phyloP scores from a whole-genome alignment of 2,329 filamentous ascomycete species.

The Paraphaeosphaeria sporulosa region DNA sequence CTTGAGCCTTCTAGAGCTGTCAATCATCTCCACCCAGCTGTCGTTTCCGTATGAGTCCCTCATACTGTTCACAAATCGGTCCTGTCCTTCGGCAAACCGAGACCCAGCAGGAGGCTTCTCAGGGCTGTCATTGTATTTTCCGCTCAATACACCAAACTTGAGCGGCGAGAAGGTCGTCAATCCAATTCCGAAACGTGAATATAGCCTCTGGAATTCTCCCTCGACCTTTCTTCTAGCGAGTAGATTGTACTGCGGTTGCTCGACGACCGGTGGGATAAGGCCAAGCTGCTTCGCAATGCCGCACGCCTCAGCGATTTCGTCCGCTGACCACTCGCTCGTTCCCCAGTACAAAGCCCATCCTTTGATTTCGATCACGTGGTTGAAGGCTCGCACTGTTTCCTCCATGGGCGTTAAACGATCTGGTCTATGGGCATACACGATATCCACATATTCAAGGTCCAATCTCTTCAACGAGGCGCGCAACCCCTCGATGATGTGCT shows the following conservation, averaged over 20 bases:
- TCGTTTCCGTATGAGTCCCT: conserved; percentile 56
- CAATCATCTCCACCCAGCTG: conserved; percentile 63
- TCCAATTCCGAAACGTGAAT: conserved; percentile 62
- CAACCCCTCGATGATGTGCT: conserved; percentile 74
- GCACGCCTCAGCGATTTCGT: conserved; percentile 67
- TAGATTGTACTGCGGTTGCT: conserved; percentile 66
- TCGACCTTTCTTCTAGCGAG: conserved; percentile 66
- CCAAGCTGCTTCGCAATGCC: conserved; percentile 67
- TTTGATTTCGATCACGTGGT: conserved; percentile 70
- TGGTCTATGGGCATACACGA: conserved; percentile 74
- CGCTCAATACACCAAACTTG: conserved; percentile 64
- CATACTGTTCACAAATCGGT: conserved; percentile 62
- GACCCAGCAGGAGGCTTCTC: conserved; percentile 65
- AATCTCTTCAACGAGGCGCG: conserved; percentile 67
- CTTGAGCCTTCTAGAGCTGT: conserved; percentile 60
- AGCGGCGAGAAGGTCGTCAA: conserved; percentile 65
- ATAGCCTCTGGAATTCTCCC: conserved; percentile 64
- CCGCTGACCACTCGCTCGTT: conserved; percentile 66
- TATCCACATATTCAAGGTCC: conserved; percentile 69
- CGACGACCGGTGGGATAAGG: conserved; percentile 61
- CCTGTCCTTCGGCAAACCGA: conserved; percentile 64
- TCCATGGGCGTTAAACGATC: conserved; percentile 75
- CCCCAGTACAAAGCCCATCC: conserved; percentile 74
- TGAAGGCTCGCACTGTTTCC: conserved; percentile 75
- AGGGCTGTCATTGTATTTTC: conserved; percentile 65